Conservation (phyloP, 768 basidiomycete species). For the Filobasidium floriforme region DNA sequence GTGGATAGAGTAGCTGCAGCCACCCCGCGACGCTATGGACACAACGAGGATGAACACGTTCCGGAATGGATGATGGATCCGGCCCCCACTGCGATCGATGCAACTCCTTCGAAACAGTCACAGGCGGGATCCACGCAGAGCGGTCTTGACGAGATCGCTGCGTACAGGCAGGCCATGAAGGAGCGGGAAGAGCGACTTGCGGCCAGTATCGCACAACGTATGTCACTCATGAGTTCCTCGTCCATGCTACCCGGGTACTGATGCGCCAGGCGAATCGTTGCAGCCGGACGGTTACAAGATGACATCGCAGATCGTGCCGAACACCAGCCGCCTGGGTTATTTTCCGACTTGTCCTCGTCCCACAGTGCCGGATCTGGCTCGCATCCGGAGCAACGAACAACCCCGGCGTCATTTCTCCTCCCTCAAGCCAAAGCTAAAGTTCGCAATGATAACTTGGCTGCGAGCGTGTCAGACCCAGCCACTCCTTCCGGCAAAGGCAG, state of each 20-base stretch:
- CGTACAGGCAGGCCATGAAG: slow-evolving; percentile 18
- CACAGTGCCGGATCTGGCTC: neutral
- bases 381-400: neutral
- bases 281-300: too few relatives aligned
- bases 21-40: neutral
- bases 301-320: neutral
- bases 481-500: slow-evolving; percentile 7
- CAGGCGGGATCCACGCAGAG: neutral
- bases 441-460: neutral
- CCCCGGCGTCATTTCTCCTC: neutral
- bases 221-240: neutral
- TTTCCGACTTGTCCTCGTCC: neutral
- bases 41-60: slow-evolving; percentile 3
- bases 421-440: slow-evolving; percentile 2
- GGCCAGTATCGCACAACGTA: neutral
- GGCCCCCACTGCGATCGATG: neutral
- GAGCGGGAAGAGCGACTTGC: slow-evolving; percentile 11
- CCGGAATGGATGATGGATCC: slow-evolving; percentile 18
- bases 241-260: neutral
- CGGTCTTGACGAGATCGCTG: slow-evolving; percentile 20
- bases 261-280: too few relatives aligned
- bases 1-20: neutral
- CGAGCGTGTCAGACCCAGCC: neutral
- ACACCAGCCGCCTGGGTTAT: neutral
- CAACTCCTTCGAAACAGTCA: too few relatives aligned